These are phyloP conservation scores for Teunomyces aglyptinius DNA, from an alignment of 805 yeast genomes.

Conservation along the genomic window DNA sequence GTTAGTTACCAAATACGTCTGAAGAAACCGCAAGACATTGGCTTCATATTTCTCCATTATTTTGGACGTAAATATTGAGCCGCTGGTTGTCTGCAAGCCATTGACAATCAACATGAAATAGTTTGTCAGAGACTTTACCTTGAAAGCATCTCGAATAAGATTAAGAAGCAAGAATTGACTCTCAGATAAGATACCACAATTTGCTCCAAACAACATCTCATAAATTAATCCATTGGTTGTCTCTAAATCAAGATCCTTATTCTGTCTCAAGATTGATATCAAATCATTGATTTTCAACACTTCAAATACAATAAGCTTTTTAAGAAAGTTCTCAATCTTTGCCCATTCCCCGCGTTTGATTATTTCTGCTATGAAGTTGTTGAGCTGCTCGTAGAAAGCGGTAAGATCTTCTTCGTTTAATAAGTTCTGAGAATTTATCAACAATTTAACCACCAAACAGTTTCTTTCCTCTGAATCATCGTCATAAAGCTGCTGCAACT, in stretches of 20 bases:
- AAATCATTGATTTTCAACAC: slow-evolving; percentile 15
- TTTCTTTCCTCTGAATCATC: slow-evolving; percentile 12
- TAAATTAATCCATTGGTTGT: slow-evolving; percentile 5
- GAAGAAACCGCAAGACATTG: slow-evolving; percentile 12
- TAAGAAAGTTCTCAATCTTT: slow-evolving; percentile 10
- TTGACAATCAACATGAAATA: slow-evolving; percentile 13
- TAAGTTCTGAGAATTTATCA: slow-evolving; percentile 9
- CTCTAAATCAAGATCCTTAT: not conserved
- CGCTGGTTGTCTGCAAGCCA: slow-evolving; percentile 8
- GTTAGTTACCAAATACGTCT: slow-evolving; percentile 13
- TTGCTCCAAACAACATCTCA: slow-evolving; percentile 10
- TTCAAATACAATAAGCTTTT: slow-evolving; percentile 16
- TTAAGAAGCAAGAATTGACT: slow-evolving; percentile 10
- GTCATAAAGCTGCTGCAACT: slow-evolving; percentile 7
- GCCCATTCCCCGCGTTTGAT: not conserved
- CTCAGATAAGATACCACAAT: not conserved
- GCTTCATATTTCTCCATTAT: slow-evolving; percentile 7
- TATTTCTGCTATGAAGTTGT: slow-evolving; percentile 5
- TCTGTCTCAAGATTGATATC: slow-evolving; percentile 10
- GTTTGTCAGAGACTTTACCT: slow-evolving; percentile 9
- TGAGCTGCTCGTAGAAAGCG: slow-evolving; percentile 9
- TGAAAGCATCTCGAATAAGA: slow-evolving; percentile 13
- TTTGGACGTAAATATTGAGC: slow-evolving; percentile 3
- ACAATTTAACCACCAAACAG: slow-evolving; percentile 13
- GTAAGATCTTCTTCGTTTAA: slow-evolving; percentile 4